These are phyloP conservation scores for Babesia caballi DNA, from an alignment of 169 alveolate genomes.

Conservation along the genomic window DNA sequence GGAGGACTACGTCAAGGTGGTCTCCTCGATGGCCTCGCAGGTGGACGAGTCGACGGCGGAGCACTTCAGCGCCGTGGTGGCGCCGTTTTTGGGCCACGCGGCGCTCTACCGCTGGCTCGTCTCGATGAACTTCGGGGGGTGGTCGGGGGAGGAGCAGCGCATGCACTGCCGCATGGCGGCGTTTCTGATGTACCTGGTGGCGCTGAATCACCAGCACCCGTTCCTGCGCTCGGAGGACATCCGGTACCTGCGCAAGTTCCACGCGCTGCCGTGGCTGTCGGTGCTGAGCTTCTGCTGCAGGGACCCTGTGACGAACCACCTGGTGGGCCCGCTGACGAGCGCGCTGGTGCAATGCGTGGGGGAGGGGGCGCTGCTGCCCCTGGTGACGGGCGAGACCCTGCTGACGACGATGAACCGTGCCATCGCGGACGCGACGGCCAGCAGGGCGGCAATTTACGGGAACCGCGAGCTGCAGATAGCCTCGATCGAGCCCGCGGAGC, in stretches of 20 bases:
- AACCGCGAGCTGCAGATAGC: background rate
- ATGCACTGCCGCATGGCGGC: constrained; percentile 43
- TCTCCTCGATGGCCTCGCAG: background rate
- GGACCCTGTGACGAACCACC: constrained; percentile 32
- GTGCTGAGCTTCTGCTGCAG: constrained; percentile 34
- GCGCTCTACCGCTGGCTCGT: constrained; percentile 10
- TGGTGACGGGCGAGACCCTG: background rate
- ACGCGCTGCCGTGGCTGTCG: constrained; percentile 59
- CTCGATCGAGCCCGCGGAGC: background rate
- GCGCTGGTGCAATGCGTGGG: constrained; percentile 46
- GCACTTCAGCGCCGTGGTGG: background rate
- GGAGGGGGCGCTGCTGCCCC: constrained; percentile 23
- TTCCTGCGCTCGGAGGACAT: constrained; percentile 34
- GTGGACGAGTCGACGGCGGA: background rate
- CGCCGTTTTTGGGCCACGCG: constrained; percentile 7
- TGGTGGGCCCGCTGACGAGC: constrained; percentile 39
- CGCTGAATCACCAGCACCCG: constrained; percentile 50
- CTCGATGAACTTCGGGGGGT: background rate
- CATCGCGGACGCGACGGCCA: background rate
- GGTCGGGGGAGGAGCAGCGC: constrained; percentile 1
- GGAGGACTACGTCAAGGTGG: background rate
- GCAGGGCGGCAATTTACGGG: background rate
- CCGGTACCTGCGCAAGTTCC: constrained; percentile 24
- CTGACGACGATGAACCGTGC: background rate
- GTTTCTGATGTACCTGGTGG: constrained; percentile 23